These are phyloP conservation scores for Raffaelea albimanens DNA, from an alignment of 2,329 filamentous ascomycete species.

Conservation along the genomic window DNA sequence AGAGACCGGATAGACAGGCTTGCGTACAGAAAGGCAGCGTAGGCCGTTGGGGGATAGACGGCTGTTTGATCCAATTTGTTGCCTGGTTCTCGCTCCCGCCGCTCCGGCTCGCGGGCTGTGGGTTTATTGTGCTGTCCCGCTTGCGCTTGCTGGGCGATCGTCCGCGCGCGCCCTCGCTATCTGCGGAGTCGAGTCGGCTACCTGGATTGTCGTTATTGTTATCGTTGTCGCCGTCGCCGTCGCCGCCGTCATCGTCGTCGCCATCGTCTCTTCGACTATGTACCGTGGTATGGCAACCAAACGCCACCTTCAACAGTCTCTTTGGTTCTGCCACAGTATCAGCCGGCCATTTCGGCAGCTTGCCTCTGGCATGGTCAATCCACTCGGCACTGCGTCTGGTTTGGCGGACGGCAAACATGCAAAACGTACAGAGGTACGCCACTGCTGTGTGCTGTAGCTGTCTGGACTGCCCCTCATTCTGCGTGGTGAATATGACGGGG, in stretches of 20 bases:
- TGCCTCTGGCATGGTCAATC: background rate
- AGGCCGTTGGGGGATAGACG: background rate
- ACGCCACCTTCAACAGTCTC: background rate
- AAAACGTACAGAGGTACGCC: background rate
- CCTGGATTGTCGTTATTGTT: background rate
- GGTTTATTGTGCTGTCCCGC: background rate
- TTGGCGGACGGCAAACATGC: background rate
- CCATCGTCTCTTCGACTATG: too few species aligned
- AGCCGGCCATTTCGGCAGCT: background rate
- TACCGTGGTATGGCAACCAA: background rate
- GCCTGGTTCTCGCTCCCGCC: too few species aligned
- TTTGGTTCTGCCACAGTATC: background rate
- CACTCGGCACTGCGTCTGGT: background rate
- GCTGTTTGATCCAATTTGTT: too few species aligned
- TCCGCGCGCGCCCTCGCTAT: background rate
- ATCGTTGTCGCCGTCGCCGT: background rate
- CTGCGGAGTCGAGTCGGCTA: too few species aligned
- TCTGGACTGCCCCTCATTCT: background rate
- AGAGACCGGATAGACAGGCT: background rate
- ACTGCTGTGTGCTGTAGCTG: background rate
- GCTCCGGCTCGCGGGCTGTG: too few species aligned
- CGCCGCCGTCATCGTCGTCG: background rate
- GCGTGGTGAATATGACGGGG: background rate
- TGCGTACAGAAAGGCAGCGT: background rate
- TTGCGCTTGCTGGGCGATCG: background rate